Base-by-base conservation (phyloP, 306 rosid genomes). In the Pyrus bretschneideri region DNA sequence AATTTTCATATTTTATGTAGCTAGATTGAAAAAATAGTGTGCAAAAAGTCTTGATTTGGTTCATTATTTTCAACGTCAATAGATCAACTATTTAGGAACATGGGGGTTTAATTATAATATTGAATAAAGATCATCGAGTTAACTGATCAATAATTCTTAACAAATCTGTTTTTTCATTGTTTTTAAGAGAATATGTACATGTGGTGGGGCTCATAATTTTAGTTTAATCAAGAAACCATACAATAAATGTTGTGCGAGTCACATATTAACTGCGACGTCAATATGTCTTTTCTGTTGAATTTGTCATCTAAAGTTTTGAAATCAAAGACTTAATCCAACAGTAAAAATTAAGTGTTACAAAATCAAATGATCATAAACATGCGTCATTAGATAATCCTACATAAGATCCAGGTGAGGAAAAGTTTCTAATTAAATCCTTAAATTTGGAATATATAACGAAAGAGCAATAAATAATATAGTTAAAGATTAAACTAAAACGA, bases 21-120 rank as follows among this genome's bases (percentile, higher is more conserved):
- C 22, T 62, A 76, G 72, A 64, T 76, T 67, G 73, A 72, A 66
- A 66, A 54, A 67, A 67, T 33, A 49, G 19, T 25, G 31, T 11
- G 21, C 67, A 64, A 64, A 64, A 17, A 21, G 62, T 70, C 27
- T 77, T 77, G 69, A 77, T 77, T 60, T 59, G 33, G n/a, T 60
- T 55, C 60, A 58, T 51, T 70, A 45, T 59, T 15, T 70, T 69
- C 63, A 57, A 66, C 19, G 70, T 66, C 51, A 66, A 46, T 27
- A 45, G 25, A 49, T 38, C 9, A 71, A 61, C 73, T 51, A 62
- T 79, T 38, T 62, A n/a, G 62, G 70, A 46, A 52, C 57, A 70
- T 70, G 58, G 60, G n/a, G 27, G 27, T 25, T 25, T 25, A 25
- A 38, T 70, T 70, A 3, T 12, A 14, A 49, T 66, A 66, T 66